Percentiles rank a stretch among this genome's conserved stretches.
These are phyloP conservation scores for Letharia lupina DNA, from an alignment of 495 filamentous ascomycete genomes.

Conservation along the genomic window DNA sequence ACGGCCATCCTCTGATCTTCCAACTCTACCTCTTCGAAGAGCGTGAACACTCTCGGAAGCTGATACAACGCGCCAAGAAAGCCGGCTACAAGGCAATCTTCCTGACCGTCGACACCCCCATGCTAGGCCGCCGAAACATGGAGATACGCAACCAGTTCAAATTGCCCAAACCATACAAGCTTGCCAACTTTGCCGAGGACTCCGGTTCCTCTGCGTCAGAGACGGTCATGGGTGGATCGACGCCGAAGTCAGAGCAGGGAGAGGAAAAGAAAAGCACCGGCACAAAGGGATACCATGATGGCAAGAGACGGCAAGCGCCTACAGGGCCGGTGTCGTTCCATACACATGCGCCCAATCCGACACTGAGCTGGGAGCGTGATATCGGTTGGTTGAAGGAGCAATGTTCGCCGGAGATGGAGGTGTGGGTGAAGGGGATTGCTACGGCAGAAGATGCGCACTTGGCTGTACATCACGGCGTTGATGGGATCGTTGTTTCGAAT, in stretches of 20 bases:
- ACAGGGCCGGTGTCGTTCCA: slow-evolving; percentile 31
- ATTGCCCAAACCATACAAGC: slow-evolving; percentile 31
- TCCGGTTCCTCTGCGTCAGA: slow-evolving; percentile 17
- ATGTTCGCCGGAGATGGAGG: slow-evolving; percentile 30
- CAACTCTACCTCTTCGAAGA: slow-evolving; percentile 40
- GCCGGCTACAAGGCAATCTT: slow-evolving; percentile 32
- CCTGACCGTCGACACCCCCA: slow-evolving; percentile 33
- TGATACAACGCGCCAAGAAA: slow-evolving; percentile 38
- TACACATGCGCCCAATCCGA: slow-evolving; percentile 32
- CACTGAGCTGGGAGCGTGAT: slow-evolving; percentile 32
- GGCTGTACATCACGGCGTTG: slow-evolving; percentile 28
- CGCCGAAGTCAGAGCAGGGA: slow-evolving; percentile 1
- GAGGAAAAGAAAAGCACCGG: slow-evolving; percentile 19
- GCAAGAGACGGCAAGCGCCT: slow-evolving; percentile 25
- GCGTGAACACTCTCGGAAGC: slow-evolving; percentile 35
- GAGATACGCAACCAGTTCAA: slow-evolving; percentile 41
- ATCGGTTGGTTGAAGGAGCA: slow-evolving; percentile 31
- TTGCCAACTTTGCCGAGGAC: slow-evolving; percentile 30
- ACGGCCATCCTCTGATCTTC: slow-evolving; percentile 38
- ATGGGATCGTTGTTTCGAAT: slow-evolving; percentile 39
- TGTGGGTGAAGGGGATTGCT: slow-evolving; percentile 29
- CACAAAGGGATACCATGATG: slow-evolving; percentile 24
- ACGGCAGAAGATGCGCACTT: slow-evolving; percentile 36
- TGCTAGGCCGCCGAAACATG: slow-evolving; percentile 32
- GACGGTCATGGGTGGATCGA: slow-evolving; percentile 25